Base-by-base conservation (phyloP, 345 rosid genomes). In the Turritis glabra region DNA sequence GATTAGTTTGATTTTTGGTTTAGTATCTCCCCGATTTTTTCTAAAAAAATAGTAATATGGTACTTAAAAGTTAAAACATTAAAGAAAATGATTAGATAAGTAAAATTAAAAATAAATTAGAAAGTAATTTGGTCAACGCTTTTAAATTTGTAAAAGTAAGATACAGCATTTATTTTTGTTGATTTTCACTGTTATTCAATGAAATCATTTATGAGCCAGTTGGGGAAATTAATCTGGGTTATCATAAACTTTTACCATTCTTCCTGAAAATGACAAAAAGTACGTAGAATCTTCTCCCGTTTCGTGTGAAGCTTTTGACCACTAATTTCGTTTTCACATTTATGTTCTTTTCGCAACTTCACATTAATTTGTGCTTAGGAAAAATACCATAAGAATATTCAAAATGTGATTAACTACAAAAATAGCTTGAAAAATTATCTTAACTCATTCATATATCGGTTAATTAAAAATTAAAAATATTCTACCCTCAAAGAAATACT, bases 111-210 rank as follows among this genome's bases (percentile, higher is more conserved):
- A 62, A 11, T 6, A 2, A 22, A 40, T n/a, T 44, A 44, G 27
- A 48, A 48, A 66, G 6, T 23, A 35, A 52, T 18, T 67, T 68
- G 52, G 51, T 18, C 72, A 54, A 53, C 35, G 7, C 44, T 22
- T 33, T 51, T 62, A 9, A 41, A 43, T 62, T 25, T 50, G 33
- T 29, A 9, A 32, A 8, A 50, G 17, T 17, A 41, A 41, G 15
- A 29, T 69, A 13, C 55, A 44, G n/a, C 27, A 69, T 69, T 68
- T 41, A 41, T 7, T 67, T 50, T 37, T 10, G 26, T 37, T 67
- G 50, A 67, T 41, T 55, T 55, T 32, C 46, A 25, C 13, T 65
- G 13, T 48, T 46, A 46, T 64, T 43, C 32, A 41, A 13, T 26
- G 2, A 53, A 25, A 38, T 54, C n/a, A 17, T 22, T 21, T 54